Evolutionary conservation across 1,139 yeast species (phyloP), one percentile per base, ranked within the genome.

Genomic region (Wickerhamomyces sp.): DNA sequence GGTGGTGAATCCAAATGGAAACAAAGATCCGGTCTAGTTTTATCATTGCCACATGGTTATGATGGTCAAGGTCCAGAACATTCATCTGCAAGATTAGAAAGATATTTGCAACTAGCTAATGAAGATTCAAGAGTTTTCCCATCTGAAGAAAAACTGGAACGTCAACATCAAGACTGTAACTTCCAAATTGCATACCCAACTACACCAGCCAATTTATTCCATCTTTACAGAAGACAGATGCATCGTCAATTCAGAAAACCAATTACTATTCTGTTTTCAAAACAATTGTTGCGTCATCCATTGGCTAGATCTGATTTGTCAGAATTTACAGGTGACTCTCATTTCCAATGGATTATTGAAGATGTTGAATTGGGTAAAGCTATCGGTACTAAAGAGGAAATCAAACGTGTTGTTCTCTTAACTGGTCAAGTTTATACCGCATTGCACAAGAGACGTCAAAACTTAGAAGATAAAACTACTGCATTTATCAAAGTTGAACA

Each of bases 21-120:
- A 67, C 99, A 94, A 78, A 87, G 99, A 73, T 87, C 96, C 18
- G 99, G 99, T 66, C 68, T 94, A 55, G 96, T 93, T 42, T 73
- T 94, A 60, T 88, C 98, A 7, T 79, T 94, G 68, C 99, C 99
- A 51, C 99, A 94, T 67, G 99, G 99, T 73, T 94, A 91, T 67
- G 99, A 94, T 69, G 99, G 99, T 58, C 99, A 93, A 76, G 99
- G 99, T 62, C 99, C 99, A 57, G 99, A 94, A 74, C 99, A 94
- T 72, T 93, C 99, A 34, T 88, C 96, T 51, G 98, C 96, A 63
- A 85, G 99, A 78, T 73, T 94, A 50, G 99, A 94, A 75, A 84
- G 99, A 75, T 94, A 90, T 74, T 79, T 94, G 69, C 96, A 88
- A 74, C 73, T 94, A 65, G 85, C 96, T 67, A 93, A 91, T 67